These are phyloP conservation scores for Alternaria infectoria DNA, from an alignment of 2,329 filamentous ascomycete genomes.

Conservation along the genomic window DNA sequence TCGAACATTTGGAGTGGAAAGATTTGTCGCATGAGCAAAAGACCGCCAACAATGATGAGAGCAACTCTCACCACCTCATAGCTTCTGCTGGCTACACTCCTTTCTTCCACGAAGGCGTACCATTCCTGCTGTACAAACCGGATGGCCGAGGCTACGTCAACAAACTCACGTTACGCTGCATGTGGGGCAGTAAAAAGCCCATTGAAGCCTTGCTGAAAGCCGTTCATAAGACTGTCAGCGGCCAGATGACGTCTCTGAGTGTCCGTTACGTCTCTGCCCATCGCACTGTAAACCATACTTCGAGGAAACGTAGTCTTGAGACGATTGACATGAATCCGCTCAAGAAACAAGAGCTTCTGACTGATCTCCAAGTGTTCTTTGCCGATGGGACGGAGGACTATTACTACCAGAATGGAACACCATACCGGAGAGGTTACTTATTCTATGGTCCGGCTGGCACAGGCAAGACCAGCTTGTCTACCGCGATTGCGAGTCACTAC, in stretches of 20 bases:
- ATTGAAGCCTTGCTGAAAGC: neutral
- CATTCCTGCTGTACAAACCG: neutral
- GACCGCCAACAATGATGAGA: neutral
- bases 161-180: neutral
- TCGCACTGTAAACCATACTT: neutral
- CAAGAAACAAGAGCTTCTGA: neutral
- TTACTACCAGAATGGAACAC: constrained; percentile 3
- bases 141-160: neutral
- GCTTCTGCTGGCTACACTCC: neutral
- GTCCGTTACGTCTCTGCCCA: neutral
- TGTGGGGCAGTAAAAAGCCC: neutral
- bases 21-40: neutral
- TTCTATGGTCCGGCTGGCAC: constrained; percentile 7
- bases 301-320: neutral
- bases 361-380: neutral
- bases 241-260: neutral
- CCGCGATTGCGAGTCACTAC: constrained; percentile 11
- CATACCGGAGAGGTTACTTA: constrained; percentile 23
- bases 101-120: neutral
- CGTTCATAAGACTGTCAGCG: neutral
- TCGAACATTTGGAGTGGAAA: neutral
- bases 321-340: neutral
- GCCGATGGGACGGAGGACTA: neutral
- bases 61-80: neutral
- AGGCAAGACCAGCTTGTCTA: constrained; percentile 13